phyloP scores from a whole-genome alignment of 768 basidiomycete genomes.

The Leccinum olivaceopallidum region DNA sequence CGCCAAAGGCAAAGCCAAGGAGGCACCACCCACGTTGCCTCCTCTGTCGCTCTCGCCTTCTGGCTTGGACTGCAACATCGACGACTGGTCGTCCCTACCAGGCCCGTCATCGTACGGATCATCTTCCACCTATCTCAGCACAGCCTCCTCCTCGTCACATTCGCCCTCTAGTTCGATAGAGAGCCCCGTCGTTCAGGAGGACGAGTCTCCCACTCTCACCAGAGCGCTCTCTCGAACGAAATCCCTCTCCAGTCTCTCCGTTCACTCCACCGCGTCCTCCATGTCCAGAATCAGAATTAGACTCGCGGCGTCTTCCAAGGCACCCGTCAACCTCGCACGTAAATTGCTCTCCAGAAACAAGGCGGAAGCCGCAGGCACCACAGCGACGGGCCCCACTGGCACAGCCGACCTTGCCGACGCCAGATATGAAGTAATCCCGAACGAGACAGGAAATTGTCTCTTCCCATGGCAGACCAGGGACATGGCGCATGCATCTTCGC shows the following conservation, averaged over 20 bases:
- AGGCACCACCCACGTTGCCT: no score
- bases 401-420: slow-evolving; percentile 12
- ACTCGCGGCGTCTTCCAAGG: slow-evolving; percentile 38
- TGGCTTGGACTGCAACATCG: slow-evolving; percentile 27
- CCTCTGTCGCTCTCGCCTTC: slow-evolving; percentile 56
- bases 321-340: slow-evolving; percentile 54
- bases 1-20: slow-evolving; percentile 42
- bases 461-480: slow-evolving; percentile 46
- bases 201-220: slow-evolving; percentile 12
- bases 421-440: slow-evolving; percentile 19
- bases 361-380: slow-evolving; percentile 9
- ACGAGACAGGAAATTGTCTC: slow-evolving; percentile 37
- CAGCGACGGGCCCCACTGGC: slow-evolving; percentile 1
- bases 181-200: slow-evolving; percentile 11
- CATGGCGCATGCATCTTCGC: slow-evolving; percentile 6
- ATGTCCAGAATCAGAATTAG: slow-evolving; percentile 50
- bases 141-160: slow-evolving; percentile 23
- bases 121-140: slow-evolving; percentile 40
- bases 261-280: slow-evolving; percentile 45
- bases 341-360: slow-evolving; percentile 52
- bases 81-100: slow-evolving; percentile 38
- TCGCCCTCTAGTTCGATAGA: background rate
- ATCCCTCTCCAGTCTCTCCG: slow-evolving; percentile 58
- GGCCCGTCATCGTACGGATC: slow-evolving; percentile 27
- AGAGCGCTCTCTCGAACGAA: slow-evolving; percentile 35